A percentile compares a stretch with the other conserved stretches of the same genome.
Conservation (phyloP, 176 grass and related monocot species). For the Zea mays region Zm-B73-REFERENCE-NAM-5.0 NC_050103.1:12359501-12360000, state of each 20-base stretch:
- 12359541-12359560: not conserved
- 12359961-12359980: too few species aligned
- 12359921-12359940: too few species aligned
- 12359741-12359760: not conserved
- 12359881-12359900: not conserved
- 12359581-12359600: not conserved
- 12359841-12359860: conserved; percentile 4
- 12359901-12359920: too few species aligned
- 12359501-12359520: not conserved
- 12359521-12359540: not conserved
- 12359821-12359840: conserved; percentile 1
- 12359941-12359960: too few species aligned
- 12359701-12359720: not conserved
- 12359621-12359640: not conserved
- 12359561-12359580: conserved; percentile 1
- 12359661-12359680: conserved; percentile 27
- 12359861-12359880: conserved; percentile 7
- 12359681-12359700: conserved; percentile 28
- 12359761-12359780: not conserved
- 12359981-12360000: too few species aligned
- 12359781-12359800: conserved; percentile 20
- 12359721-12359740: conserved; percentile 31
- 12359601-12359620: too few species aligned
- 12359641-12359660: not conserved
- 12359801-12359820: not conserved